phyloP scores from a whole-genome alignment of 169 alveolate species.

The Cryptosporidium sp. region DNA sequence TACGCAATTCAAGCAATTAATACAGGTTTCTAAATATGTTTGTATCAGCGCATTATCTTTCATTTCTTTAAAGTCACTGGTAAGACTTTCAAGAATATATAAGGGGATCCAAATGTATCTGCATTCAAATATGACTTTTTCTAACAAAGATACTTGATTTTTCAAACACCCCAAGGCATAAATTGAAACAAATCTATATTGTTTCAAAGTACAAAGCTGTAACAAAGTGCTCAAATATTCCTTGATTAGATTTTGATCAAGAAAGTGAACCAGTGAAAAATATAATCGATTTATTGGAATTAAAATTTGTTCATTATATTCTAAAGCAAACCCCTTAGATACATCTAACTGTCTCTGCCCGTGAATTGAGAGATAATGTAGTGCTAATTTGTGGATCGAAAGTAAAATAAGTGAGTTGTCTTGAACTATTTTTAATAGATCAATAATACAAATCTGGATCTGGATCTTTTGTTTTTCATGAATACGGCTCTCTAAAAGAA shows the following conservation, averaged over 20 bases:
- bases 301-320: background rate
- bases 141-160: background rate
- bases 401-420: constrained; percentile 13
- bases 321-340: constrained; percentile 9
- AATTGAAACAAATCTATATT: background rate
- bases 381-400: constrained; percentile 11
- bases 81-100: constrained; percentile 20
- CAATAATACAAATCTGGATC: constrained; percentile 28
- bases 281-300: constrained; percentile 3
- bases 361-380: background rate
- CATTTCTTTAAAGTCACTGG: background rate
- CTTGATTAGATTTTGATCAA: constrained; percentile 17
- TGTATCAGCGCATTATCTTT: background rate
- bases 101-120: constrained; percentile 22
- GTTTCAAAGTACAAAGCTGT: constrained; percentile 26
- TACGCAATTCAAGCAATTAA: constrained; percentile 12
- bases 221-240: constrained; percentile 14
- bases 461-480: constrained; percentile 9
- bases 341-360: constrained; percentile 24
- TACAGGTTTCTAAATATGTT: constrained; percentile 15
- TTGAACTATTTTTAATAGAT: background rate
- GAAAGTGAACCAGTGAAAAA: background rate
- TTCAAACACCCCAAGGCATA: background rate
- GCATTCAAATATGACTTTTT: background rate
- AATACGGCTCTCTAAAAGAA: background rate